Evolutionary conservation across 2,329 filamentous ascomycete genomes (phyloP), one percentile per base, ranked within the genome.

Genomic region (Neoscytalidium dimidiatum): DNA sequence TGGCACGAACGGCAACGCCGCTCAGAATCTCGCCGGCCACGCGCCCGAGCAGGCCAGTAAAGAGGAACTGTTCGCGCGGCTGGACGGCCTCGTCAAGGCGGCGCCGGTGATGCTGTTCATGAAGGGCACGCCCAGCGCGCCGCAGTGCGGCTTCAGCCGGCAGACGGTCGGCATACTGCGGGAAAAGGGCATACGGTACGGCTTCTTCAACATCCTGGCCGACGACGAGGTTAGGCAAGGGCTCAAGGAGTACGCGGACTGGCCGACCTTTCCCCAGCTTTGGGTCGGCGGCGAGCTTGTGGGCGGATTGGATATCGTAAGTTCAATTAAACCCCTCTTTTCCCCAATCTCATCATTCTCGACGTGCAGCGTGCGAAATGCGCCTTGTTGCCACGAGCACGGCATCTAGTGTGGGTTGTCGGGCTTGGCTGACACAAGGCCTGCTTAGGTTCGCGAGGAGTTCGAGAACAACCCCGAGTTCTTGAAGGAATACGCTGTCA

Each of bases 41-140:
- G 79, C 80, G 29, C 82, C 83, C 0, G 72, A 74, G 26, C 72
- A 77, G 77, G 85, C 71, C 19, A 76, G 85, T 57, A 94, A 94
- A 80, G 92, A 97, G 77, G 93, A 96, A 69, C 82, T 99, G 62
- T 89, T 92, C 78, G 89, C 90, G 77, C 86, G 94, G 33, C 83
- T 99, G 41, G 85, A 81, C 21, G 91, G 96, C 71, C 85, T 99
- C 38, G 94, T 98, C 70, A 96, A 94, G 82, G 95, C 95, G 4
- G 94, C 95, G 33, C 92, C 94, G 0, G 94, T 99, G 33, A 99
- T 99, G 95, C 84, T 99, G 29, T 99, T 99, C 80, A 97, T 97
- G 92, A 97, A 97, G 82, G 94, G 93, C n/a, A 96, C 92, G 2
- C 93, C 93, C 0, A 92, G 89, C 69, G 86, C 88, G 33, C 93